phyloP scores from a whole-genome alignment of 1,284 basidiomycete genomes.

The Testicularia cyperi region DNA sequence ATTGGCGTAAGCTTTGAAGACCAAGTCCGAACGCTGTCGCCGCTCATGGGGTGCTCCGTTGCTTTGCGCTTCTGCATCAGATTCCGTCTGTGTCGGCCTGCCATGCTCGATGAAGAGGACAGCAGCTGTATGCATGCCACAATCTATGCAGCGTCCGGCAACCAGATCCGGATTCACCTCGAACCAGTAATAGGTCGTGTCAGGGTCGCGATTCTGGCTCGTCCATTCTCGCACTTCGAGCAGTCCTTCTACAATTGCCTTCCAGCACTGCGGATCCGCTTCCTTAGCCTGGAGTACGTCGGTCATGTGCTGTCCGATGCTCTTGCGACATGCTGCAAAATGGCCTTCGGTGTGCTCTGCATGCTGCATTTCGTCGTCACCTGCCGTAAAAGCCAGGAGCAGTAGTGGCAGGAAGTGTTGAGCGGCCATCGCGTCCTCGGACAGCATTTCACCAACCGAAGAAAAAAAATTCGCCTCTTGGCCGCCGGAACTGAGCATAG shows the following conservation, averaged over 20 bases:
- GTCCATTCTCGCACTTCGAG: conserved; percentile 75
- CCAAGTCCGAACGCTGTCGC: conserved; percentile 58
- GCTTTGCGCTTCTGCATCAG: conserved; percentile 4
- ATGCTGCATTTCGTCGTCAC: not conserved
- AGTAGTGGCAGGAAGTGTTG: conserved; percentile 73
- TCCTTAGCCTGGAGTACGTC: conserved; percentile 64
- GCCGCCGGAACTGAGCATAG: conserved; percentile 63
- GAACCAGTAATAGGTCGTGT: conserved; percentile 77
- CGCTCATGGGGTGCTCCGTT: not conserved
- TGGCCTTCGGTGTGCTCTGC: not conserved
- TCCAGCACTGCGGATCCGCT: conserved; percentile 65
- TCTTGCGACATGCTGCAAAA: conserved; percentile 5
- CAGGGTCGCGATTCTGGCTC: conserved; percentile 59
- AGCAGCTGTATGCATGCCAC: conserved; percentile 82
- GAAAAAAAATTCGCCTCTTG: conserved; percentile 69
- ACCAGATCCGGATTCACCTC: conserved; percentile 74
- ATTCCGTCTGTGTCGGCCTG: conserved; percentile 64
- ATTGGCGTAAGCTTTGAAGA: conserved; percentile 89
- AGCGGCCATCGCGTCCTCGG: conserved; percentile 67
- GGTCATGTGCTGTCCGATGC: conserved; percentile 52
- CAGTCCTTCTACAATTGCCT: conserved; percentile 74
- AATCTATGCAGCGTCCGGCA: conserved; percentile 72
- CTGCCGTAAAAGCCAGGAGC: conserved; percentile 64
- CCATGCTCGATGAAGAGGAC: conserved; percentile 85
- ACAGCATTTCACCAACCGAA: conserved; percentile 69